phyloP scores from a whole-genome alignment of 2,329 filamentous ascomycete genomes.

The Trichoderma sp. region DNA sequence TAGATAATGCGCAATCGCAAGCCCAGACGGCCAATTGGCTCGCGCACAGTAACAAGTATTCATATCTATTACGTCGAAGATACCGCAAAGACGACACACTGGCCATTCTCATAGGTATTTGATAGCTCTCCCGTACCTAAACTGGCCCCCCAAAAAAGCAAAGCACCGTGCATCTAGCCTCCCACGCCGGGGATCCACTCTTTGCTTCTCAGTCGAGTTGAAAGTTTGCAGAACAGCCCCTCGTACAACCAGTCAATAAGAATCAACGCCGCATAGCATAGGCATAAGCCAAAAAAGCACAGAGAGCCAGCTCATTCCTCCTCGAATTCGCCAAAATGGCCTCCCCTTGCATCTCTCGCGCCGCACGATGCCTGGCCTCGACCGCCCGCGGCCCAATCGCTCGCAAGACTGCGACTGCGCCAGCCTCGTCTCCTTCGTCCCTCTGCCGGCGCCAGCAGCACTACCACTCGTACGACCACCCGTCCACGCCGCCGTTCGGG shows the following conservation, averaged over 20 bases:
- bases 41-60: neutral
- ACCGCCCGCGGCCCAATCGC: neutral
- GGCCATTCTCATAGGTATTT: neutral
- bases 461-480: constrained; percentile 75
- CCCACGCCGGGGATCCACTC: neutral
- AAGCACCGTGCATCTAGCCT: neutral
- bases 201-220: neutral
- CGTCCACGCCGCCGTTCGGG: constrained; percentile 60
- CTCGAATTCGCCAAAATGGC: neutral
- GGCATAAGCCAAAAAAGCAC: neutral
- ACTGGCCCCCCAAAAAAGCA: neutral
- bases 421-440: neutral
- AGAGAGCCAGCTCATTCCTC: neutral
- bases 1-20: neutral
- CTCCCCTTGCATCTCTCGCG: neutral
- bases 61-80: neutral
- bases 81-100: neutral
- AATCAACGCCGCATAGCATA: neutral
- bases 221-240: constrained; percentile 4
- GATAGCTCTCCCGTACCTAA: neutral
- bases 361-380: neutral
- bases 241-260: neutral
- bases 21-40: neutral
- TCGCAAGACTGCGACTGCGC: neutral
- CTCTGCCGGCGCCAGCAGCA: constrained; percentile 21